Evolutionary conservation across 306 rosid species (phyloP), one percentile per base, ranked within the genome.

Genomic region (Sicyos edulis): DNA sequence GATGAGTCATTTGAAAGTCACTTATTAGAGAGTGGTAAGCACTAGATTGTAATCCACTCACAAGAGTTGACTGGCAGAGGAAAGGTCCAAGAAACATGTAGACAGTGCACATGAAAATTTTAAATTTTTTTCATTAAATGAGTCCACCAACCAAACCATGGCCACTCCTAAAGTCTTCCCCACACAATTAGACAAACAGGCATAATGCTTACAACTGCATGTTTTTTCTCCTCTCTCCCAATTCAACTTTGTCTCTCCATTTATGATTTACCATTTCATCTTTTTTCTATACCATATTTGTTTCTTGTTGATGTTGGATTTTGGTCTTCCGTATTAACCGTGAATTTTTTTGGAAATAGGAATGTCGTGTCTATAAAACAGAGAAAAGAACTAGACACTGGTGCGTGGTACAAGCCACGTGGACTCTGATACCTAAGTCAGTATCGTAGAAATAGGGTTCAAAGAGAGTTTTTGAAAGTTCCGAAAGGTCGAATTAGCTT

Each of bases 31-130:
- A 32, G 37, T 32, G 37, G 37, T 47, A 10, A 8, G 51, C 15
- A 45, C 3, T 45, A 45, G 51, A 45, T 45, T 45, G 14, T 45
- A 3, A 47, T 47, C 52, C 52, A 47, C 5, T 12, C 52, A 10
- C 15, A 47, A 47, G 52, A 47, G 64, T 24, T 74, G 72, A 59
- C 0, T 22, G 78, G 71, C 6, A 71, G 11, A 58, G 40, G 66
- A 66, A 51, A 51, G 13, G 72, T 55, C 71, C 82, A 72, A 80
- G n/a, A 34, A 17, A 34, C 32, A 13, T 8, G 20, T 4, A 8
- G 82, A 64, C 76, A 81, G 49, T 22, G 84, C 89, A 78, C 83
- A 84, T 81, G 82, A 74, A 75, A 79, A 52, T 74, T 78, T 81
- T 72, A 79, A 83, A 50, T 76, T 22, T 53, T 47, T 56, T 58